Percentiles rank a stretch among this genome's conserved stretches.
Evolutionary conservation across 2,329 filamentous ascomycete genomes (phyloP).

Genomic region (Apiospora rasikravindrae): DNA sequence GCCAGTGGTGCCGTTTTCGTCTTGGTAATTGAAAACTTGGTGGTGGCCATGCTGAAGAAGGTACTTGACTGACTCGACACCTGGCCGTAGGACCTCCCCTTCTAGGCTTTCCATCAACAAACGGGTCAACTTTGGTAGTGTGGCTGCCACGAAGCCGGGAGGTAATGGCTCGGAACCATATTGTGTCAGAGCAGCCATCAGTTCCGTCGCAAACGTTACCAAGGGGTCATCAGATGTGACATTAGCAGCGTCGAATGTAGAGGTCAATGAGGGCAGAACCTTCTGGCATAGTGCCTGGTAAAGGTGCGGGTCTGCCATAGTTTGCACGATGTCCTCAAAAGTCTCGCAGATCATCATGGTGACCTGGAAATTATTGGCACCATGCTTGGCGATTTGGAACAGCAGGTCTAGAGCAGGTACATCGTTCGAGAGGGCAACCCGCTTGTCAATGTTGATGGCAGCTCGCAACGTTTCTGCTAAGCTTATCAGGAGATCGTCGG

Average conservation of each 20-base stretch:
- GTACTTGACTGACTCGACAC: conserved; percentile 84
- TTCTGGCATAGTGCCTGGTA: conserved; percentile 84
- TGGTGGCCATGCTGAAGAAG: conserved; percentile 89
- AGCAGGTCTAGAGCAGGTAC: conserved; percentile 80
- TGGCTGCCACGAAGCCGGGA: conserved; percentile 80
- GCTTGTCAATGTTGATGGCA: conserved; percentile 79
- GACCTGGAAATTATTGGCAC: conserved; percentile 88
- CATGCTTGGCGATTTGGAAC: conserved; percentile 87
- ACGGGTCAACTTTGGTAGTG: conserved; percentile 85
- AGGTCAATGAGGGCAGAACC: conserved; percentile 84
- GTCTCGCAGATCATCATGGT: conserved; percentile 86
- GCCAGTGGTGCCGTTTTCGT: conserved; percentile 79
- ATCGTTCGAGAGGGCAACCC: conserved; percentile 73
- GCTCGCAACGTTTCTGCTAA: conserved; percentile 85
- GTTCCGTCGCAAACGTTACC: conserved; percentile 84
- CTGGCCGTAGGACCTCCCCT: conserved; percentile 85
- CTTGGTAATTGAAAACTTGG: conserved; percentile 87
- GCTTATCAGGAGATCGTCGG: conserved; percentile 90
- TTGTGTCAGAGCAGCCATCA: conserved; percentile 81
- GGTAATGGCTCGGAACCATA: conserved; percentile 86
- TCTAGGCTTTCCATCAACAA: conserved; percentile 85
- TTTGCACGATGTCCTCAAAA: conserved; percentile 84
- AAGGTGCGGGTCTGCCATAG: conserved; percentile 68
- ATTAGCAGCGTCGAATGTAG: conserved; percentile 86
- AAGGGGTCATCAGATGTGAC: conserved; percentile 85